Base-by-base conservation (phyloP, 192 early-diverging fungal genomes). In the Helicostylum pulchrum region DNA sequence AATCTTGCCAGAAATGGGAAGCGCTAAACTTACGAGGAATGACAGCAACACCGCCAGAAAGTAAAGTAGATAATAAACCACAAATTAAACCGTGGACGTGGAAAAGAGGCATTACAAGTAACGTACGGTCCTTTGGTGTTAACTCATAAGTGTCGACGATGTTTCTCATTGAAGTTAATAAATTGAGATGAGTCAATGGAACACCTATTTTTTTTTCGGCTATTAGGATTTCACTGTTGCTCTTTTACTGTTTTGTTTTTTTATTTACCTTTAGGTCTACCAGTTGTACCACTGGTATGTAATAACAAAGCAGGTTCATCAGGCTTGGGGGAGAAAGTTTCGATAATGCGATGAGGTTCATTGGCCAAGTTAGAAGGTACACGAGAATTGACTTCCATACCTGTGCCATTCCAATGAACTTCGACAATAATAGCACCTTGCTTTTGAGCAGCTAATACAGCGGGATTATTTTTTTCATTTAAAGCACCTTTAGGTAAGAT, bases 41-140 rank as follows among this genome's bases (percentile, higher is more conserved):
- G 8, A 90, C 83, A 3, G 80, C 82, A 0, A 85, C 78, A 14
- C 88, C 90, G 42, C 89, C 89, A 7, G 85, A 79, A 21, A 77
- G 78, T 7, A 94, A 80, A 7, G 88, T 84, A 5, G 91, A 77
- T 20, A 94, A 75, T 52, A 85, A 68, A 7, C 83, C 89, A 56
- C 90, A 88, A 43, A 94, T 83, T 44, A 94, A 74, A 9, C 92
- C 92, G 68, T 94, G 91, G 7, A 91, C 89, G 67, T 94, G 92
- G 77, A 92, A 92, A 19, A 94, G 80, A 7, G 92, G 91, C 91
- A 93, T 93, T 19, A 92, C 91, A 19, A 93, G 65, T 61, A 88
- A 78, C 4, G 90, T 85, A 17, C 80, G 61, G 72, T 94, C 92
- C 3, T 53, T 34, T 5, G 79, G 65, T 2, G 57, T 63, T 39